These are phyloP conservation scores for Chrysoporthe puriensis DNA, from an alignment of 2,329 filamentous ascomycete genomes.

Conservation along the genomic window DNA sequence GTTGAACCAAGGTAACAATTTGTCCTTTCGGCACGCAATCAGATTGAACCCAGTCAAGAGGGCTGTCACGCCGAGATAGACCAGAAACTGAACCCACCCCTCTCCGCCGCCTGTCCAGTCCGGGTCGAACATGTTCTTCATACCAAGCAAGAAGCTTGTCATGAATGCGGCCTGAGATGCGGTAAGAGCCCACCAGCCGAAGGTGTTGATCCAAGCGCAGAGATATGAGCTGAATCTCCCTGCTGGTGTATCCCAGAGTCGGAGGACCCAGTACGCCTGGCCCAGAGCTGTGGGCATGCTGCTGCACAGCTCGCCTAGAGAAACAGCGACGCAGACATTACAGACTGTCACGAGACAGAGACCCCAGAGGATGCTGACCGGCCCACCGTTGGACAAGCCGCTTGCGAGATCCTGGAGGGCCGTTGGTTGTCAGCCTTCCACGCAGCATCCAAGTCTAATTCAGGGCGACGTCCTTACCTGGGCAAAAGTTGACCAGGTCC, in stretches of 20 bases:
- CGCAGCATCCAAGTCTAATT: background rate
- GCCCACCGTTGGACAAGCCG: conserved; percentile 58
- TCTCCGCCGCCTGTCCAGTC: conserved; percentile 41
- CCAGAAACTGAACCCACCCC: conserved; percentile 59
- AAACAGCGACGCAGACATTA: conserved; percentile 56
- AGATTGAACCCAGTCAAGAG: conserved; percentile 23
- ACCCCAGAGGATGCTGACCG: conserved; percentile 59
- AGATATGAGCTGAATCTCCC: conserved; percentile 59
- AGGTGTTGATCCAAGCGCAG: conserved; percentile 64
- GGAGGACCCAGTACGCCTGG: conserved; percentile 61
- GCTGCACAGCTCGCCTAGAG: conserved; percentile 59
- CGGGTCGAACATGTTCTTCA: conserved; percentile 57
- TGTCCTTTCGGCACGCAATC: conserved; percentile 50
- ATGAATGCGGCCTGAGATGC: conserved; percentile 62
- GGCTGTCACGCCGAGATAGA: conserved; percentile 50
- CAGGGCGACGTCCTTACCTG: conserved; percentile 36
- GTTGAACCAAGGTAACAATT: conserved; percentile 55
- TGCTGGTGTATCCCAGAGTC: conserved; percentile 36
- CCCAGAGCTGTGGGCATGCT: conserved; percentile 64
- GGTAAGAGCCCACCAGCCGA: conserved; percentile 61
- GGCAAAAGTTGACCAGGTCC: conserved; percentile 62
- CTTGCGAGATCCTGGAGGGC: conserved; percentile 42
- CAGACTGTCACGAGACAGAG: conserved; percentile 55
- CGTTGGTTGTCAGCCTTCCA: background rate
- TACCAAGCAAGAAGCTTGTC: conserved; percentile 59